phyloP scores from a whole-genome alignment of 2,329 filamentous ascomycete species.

The Hymenoscyphus salicellus region DNA sequence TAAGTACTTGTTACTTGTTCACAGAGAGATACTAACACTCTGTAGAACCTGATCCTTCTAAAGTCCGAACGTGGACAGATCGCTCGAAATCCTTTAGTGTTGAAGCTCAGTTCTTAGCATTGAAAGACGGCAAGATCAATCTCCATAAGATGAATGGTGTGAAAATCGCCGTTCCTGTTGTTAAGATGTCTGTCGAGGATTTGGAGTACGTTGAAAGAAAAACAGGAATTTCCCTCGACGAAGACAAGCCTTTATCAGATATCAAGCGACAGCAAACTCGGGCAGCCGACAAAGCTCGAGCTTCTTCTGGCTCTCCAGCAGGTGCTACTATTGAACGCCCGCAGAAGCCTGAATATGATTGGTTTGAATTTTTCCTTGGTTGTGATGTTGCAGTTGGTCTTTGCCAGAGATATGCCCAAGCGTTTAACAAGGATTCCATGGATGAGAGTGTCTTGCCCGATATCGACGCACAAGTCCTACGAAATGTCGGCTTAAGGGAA shows the following conservation, averaged over 20 bases:
- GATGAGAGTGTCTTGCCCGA: conserved; percentile 89
- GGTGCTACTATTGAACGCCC: conserved; percentile 62
- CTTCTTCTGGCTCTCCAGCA: conserved; percentile 37
- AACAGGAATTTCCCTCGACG: conserved; percentile 83
- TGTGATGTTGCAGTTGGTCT: conserved; percentile 90
- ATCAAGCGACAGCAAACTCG: conserved; percentile 52
- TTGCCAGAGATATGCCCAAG: conserved; percentile 89
- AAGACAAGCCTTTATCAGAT: conserved; percentile 89
- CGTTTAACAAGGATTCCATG: conserved; percentile 90
- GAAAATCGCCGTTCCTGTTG: conserved; percentile 92
- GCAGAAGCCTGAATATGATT: conserved; percentile 80
- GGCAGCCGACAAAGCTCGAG: conserved; percentile 29
- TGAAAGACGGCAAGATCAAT: conserved; percentile 95
- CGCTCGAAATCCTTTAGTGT: conserved; percentile 94
- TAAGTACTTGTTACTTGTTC: conserved; percentile 46
- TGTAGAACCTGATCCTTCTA: conserved; percentile 75
- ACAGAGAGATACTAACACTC: conserved; percentile 18
- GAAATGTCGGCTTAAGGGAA: conserved; percentile 89
- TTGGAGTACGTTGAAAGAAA: conserved; percentile 88
- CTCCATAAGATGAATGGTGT: conserved; percentile 97
- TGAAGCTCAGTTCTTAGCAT: conserved; percentile 90
- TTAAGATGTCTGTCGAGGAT: conserved; percentile 94
- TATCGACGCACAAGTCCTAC: conserved; percentile 76
- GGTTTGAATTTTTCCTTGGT: conserved; percentile 97
- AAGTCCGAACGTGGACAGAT: conserved; percentile 91